Percentiles rank a stretch among this genome's conserved stretches.
Conservation (phyloP, 139 green algal genomes). For the Coccomyxa sp. region DNA sequence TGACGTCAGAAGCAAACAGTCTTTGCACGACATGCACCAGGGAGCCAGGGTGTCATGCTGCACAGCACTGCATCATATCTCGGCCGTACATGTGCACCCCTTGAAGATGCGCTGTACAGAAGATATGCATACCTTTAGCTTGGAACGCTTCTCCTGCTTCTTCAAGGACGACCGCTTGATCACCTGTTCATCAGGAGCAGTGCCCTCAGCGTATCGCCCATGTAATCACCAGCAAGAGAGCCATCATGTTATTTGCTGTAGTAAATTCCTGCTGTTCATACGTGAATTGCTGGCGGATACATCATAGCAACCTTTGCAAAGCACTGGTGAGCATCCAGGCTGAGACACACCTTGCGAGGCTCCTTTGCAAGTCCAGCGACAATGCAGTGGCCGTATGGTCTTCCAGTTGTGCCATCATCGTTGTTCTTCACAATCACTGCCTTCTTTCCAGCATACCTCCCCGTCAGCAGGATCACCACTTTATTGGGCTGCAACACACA, state of each 20-base stretch:
- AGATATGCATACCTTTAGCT: constrained; percentile 36
- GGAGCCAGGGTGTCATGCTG: not conserved
- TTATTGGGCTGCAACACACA: constrained; percentile 58
- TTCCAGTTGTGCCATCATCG: constrained; percentile 84
- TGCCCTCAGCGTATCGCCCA: no score
- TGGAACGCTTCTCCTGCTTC: constrained; percentile 66
- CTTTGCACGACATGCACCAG: not conserved
- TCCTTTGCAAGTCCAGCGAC: constrained; percentile 92
- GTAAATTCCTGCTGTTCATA: no score
- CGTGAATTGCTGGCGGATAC: no score
- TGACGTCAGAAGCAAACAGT: not conserved
- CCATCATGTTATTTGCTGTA: no score
- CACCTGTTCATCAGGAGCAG: constrained; percentile 51
- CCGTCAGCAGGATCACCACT: constrained; percentile 80
- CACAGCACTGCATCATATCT: not conserved
- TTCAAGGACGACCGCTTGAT: constrained; percentile 70
- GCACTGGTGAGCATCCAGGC: no score
- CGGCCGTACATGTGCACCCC: not conserved
- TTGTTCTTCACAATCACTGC: constrained; percentile 98
- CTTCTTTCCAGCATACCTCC: constrained; percentile 70
- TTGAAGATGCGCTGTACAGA: not conserved
- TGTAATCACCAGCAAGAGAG: no score
- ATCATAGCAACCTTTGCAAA: no score
- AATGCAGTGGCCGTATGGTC: constrained; percentile 92
- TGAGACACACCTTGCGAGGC: constrained; percentile 82